Evolutionary conservation across 371 early-diverging fungal species (phyloP), one percentile per base, ranked within the genome.

Genomic region (Syncephalis plumigaleata): DNA sequence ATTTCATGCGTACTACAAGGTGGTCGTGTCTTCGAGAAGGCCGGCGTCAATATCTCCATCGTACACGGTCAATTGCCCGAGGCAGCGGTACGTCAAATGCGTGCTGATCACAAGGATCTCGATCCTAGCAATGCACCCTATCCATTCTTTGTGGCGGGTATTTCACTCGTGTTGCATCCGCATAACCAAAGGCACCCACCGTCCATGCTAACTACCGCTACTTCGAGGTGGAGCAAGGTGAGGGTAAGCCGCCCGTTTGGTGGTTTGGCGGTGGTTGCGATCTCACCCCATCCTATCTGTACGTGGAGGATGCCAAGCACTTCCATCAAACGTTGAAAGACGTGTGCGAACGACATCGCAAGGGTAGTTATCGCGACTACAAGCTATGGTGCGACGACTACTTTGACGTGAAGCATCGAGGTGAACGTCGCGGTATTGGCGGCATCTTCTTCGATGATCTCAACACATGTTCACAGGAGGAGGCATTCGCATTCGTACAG

Each of bases 131-230:
- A 69, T 36, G 70, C 65, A 1, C 69, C 70, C 9, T 45, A 66
- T 53, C 78, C 77, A 24, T 73, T 87, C 68, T 89, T 87, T 55
- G 96, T 82, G 1, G 84, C 92, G 0, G 95, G 95, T 2, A 81
- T 94, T 42, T 83, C 84, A 1, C 68, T 87, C 39, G 94, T 97
- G 27, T 75, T 93, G 59, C 96, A 97, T 50, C 93, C 95, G 17
- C 75, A 79, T 57, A 97, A 94, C 98, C 96, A 13, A 74, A 82
- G 55, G 90, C 86, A 0, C 96, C 98, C 1, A 97, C 98, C 0
- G 82, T 87, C 2, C 98, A 97, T 55, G 66, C 87, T 61, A 97
- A 97, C 65, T 97, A 91, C 63, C 78, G 98, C 13, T 94, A 95
- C 58, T 94, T 97, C 73, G 96, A 97, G 53, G 67, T 87, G n/a